Percentiles rank a stretch among this genome's conserved stretches.
Conservation (phyloP, 257 asterid genomes). For the Solanum sejunctum region DNA sequence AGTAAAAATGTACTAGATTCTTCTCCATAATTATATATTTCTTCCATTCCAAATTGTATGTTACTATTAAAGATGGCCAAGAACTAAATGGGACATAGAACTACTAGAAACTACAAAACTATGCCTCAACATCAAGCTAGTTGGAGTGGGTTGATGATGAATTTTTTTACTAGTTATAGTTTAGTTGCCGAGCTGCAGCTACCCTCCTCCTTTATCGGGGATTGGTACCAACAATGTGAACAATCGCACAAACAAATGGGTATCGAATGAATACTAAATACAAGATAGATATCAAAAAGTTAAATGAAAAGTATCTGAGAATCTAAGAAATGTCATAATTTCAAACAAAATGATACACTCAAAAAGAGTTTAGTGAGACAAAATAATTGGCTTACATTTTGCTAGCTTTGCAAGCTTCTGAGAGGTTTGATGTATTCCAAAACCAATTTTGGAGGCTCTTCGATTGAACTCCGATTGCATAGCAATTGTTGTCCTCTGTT, state of each 20-base stretch:
- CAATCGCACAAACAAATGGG: neutral
- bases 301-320: neutral
- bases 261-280: neutral
- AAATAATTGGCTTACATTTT: slow-evolving; percentile 34
- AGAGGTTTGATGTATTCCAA: slow-evolving; percentile 86
- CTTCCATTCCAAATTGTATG: neutral
- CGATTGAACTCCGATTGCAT: slow-evolving; percentile 79
- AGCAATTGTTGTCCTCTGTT: slow-evolving; percentile 46
- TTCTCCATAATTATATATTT: neutral
- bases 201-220: neutral
- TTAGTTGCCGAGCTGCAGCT: neutral
- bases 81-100: neutral
- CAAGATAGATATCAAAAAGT: neutral
- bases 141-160: neutral
- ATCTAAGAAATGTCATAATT: neutral
- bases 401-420: slow-evolving; percentile 92
- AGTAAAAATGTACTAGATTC: neutral
- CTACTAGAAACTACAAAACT: neutral
- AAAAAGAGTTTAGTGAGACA: neutral
- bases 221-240: neutral
- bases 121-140: neutral
- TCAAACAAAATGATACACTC: neutral
- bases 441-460: slow-evolving; percentile 81
- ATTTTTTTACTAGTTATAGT: neutral
- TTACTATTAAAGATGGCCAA: neutral